These are phyloP conservation scores for Taphrina populina DNA, from an alignment of 1,139 yeast genomes.

Conservation along the genomic window DNA sequence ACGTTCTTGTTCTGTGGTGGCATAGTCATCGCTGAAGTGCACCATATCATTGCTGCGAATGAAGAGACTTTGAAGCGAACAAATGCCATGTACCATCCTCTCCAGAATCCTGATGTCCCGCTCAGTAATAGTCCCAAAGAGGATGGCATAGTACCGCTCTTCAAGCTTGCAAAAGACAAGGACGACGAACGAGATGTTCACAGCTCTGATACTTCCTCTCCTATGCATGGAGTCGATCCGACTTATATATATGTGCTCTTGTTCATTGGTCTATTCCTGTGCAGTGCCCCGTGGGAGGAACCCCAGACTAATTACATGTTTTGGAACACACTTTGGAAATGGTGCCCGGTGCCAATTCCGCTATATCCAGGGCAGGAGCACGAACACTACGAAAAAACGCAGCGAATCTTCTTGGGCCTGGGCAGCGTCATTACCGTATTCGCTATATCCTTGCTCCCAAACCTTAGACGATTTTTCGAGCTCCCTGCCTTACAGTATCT, in stretches of 20 bases:
- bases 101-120: not conserved
- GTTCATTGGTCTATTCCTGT: slow-evolving; percentile 16
- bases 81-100: not conserved
- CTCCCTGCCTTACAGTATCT: slow-evolving; percentile 16
- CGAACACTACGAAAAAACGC: not conserved
- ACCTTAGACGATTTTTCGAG: slow-evolving; percentile 13
- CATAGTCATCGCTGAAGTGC: slow-evolving; percentile 23
- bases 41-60: slow-evolving; percentile 5
- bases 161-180: not conserved
- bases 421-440: slow-evolving; percentile 21
- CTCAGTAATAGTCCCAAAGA: not conserved
- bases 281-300: slow-evolving; percentile 14
- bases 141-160: not conserved
- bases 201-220: too few relatives aligned
- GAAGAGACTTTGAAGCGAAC: not conserved
- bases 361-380: not conserved
- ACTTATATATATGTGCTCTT: not conserved
- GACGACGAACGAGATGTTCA: too few relatives aligned
- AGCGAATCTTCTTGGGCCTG: slow-evolving; percentile 2
- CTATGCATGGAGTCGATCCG: not conserved
- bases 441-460: slow-evolving; percentile 14
- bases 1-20: slow-evolving; percentile 27
- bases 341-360: slow-evolving; percentile 9
- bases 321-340: slow-evolving; percentile 19
- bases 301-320: slow-evolving; percentile 23